These are phyloP conservation scores for Artemisia argyi DNA, from an alignment of 129 eudicot species.

Conservation along the genomic window DNA sequence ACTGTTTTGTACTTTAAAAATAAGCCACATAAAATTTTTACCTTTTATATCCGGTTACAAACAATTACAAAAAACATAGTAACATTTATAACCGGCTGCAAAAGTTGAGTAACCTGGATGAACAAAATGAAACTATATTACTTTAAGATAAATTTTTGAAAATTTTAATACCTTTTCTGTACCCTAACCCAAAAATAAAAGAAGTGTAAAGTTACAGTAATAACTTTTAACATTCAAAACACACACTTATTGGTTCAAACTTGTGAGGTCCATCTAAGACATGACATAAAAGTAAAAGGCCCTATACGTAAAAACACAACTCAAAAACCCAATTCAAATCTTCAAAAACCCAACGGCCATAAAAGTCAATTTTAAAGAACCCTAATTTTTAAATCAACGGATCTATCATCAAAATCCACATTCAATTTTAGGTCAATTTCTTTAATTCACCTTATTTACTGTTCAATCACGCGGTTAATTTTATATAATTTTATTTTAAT, in stretches of 20 bases:
- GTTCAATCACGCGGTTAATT: background rate
- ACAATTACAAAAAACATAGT: no score
- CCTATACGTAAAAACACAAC: background rate
- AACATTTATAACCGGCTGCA: no score
- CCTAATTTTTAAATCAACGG: conserved; percentile 16
- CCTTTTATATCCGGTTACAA: no score
- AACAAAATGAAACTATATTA: no score
- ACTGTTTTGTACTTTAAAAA: no score
- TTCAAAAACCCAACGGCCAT: conserved; percentile 18
- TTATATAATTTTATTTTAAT: background rate
- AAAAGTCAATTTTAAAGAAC: background rate
- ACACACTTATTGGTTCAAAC: background rate
- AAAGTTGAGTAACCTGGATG: no score
- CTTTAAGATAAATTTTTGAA: no score
- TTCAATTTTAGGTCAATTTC: conserved; percentile 17
- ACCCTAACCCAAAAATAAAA: no score
- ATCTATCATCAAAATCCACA: background rate
- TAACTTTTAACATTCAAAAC: no score
- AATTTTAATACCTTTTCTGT: no score
- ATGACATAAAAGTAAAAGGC: background rate
- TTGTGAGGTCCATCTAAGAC: background rate
- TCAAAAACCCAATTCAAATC: conserved; percentile 22
- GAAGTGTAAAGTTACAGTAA: background rate
- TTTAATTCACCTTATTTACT: conserved; percentile 1
- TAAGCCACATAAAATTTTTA: no score